Evolutionary conservation across 768 basidiomycete species (phyloP), one percentile per base, ranked within the genome.

Genomic region (Filobasidium floriforme): DNA sequence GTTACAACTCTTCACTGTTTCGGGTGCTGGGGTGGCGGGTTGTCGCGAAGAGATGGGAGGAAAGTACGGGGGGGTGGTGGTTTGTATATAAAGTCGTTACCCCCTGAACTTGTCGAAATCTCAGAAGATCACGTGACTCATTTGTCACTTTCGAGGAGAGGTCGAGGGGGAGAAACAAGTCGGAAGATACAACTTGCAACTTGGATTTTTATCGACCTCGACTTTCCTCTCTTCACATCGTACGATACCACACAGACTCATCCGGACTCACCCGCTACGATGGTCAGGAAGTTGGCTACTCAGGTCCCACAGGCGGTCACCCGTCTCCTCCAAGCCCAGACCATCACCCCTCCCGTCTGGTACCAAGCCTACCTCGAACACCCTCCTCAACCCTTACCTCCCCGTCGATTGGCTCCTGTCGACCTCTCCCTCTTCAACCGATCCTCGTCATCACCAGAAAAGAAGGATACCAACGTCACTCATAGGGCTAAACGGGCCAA

Each of bases 301-400:
- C 90, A 94, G 76, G 92, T 94, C 26, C 92, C 92, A 80, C 86
- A 89, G 79, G 87, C 89, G 66, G 87, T 88, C 55, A 86, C 89
- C 37, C 87, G 92, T 67, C 82, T 94, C 54, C 83, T 91, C 77
- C 85, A 85, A 44, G 81, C 84, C 57, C 84, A 84, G 72, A 79
- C 90, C 49, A 82, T 82, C 71, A 76, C 82, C 18, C 85, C 87
- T 74, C 92, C 92, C 63, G 82, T 82, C 57, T 94, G 92, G 92
- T 90, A 85, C 73, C 82, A 87, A 68, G 87, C 92, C 40, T 90
- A 92, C 41, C 84, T 92, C 15, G 84, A 89, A 67, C 83, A 92
- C 76, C 92, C 92, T n/a, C 92, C 92, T 15, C 84, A 91, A 59
- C 85, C 88, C 41, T 85, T 92, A 26, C 92, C 92, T 19, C 81